These are phyloP conservation scores for Alternaria panax DNA, from an alignment of 2,329 filamentous ascomycete genomes.

Conservation along the genomic window DNA sequence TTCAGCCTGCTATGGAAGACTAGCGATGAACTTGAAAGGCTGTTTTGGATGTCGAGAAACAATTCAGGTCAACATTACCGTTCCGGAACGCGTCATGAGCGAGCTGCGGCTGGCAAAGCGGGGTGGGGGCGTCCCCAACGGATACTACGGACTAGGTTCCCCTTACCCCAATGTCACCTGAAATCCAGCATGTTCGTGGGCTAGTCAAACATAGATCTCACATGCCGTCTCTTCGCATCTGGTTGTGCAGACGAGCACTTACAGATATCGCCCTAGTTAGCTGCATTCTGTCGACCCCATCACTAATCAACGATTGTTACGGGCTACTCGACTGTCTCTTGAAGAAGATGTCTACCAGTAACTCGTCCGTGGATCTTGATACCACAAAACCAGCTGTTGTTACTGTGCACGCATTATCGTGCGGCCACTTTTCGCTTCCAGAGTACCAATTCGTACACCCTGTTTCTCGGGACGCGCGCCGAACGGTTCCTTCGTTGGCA, in stretches of 20 bases:
- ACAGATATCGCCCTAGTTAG: neutral
- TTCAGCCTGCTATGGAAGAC: neutral
- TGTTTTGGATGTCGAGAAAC: neutral
- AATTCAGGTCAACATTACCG: neutral
- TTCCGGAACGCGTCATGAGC: neutral
- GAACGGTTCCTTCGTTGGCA: constrained; percentile 62
- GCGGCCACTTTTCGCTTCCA: constrained; percentile 56
- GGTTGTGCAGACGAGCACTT: neutral
- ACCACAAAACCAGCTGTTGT: constrained; percentile 33
- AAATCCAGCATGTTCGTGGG: neutral
- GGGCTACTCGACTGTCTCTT: neutral
- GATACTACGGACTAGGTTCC: neutral
- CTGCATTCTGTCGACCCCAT: neutral
- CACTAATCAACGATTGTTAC: neutral
- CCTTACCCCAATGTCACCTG: neutral
- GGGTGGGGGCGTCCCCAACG: constrained; percentile 19
- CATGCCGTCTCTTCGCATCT: neutral
- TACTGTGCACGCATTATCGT: constrained; percentile 49
- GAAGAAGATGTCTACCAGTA: neutral
- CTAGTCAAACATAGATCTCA: neutral
- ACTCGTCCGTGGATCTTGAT: neutral
- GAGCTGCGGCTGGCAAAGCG: constrained; percentile 12
- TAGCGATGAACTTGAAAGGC: neutral
- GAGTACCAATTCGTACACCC: constrained; percentile 58
- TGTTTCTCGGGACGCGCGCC: constrained; percentile 53